Base-by-base conservation (phyloP, 1,139 yeast species). In the Trichomonascaceae sp. region DNA sequence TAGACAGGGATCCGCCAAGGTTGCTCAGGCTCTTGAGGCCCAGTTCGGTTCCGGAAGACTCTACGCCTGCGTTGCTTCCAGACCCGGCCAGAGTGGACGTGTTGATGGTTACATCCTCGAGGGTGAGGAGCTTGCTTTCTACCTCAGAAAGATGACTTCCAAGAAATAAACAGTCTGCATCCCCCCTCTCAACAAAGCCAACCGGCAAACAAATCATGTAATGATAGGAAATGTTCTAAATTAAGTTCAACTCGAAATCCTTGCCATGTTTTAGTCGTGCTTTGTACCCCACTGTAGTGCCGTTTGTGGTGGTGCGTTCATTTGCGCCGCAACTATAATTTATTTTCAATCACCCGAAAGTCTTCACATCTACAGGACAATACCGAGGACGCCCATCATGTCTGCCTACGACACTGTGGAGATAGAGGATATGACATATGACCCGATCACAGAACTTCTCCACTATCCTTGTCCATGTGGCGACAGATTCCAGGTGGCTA, bases 71-170 rank as follows among this genome's bases (percentile, higher is more conserved):
- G 85, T 89, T 64, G 85, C 98, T 56, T 89, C 98, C 43, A 87
- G 99, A 78, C 99, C 99, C 67, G 99, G 99, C 70, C 99, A 89
- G 78, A 80, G 94, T 54, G 99, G 99, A 71, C 92, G 99, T 76
- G 79, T 89, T 73, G 98, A 92, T 68, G 99, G 99, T 71, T 89
- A 92, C 93, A 79, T 89, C 71, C 82, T 92, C 69, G 99, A 89
- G 76, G 98, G 98, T 72, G 99, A 92, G 69, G 98, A 89, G 75
- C 84, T 89, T 69, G 97, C 97, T 68, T 89, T 89, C 93, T 89
- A 89, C 94, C 79, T 89, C 69, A 85, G 93, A 79, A 87, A 94
- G 84, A 76, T 89, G 73, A 76, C 95, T 66, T 89, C 96, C 67
- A 89, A 87, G 92, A 89, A 89, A 79, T 87, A 85, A 77, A 61